Base-by-base conservation (phyloP, 1,139 yeast genomes). In the Pichia norvegensis region DNA sequence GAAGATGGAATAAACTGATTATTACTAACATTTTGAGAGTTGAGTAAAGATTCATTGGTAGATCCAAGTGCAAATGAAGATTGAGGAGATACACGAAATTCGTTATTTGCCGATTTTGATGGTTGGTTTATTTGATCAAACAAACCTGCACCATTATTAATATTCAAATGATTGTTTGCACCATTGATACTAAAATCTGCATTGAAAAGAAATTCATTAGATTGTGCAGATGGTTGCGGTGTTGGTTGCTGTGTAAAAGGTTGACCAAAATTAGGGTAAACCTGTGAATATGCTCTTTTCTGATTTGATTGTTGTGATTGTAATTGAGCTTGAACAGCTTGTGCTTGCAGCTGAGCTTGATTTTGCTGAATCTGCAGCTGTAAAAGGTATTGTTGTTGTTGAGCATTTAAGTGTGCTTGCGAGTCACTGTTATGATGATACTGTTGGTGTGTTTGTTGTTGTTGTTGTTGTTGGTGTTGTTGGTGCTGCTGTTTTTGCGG, bases 41-140 rank as follows among this genome's bases (percentile, higher is more conserved):
- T 36, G n/a, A 54, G 52, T 22, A 56, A 40, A 0, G 61, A 55
- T 33, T 57, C 61, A 33, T 52, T 53, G 29, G 59, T 54, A 11
- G 51, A 42, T 16, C 62, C 57, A 5, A 19, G n/a, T 29, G 60
- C 54, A 23, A 58, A 42, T 3, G 63, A 57, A 13, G 63, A 59
- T 40, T 58, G 61, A 1, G 62, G 59, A 13, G 64, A 59, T 4
- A 46, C 25, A 33, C 40, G 43, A 22, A 46, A 42, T 0, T 52
- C 57, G 21, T 58, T 58, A 22, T 37, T 29, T 13, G 43, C 40
- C 27, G 51, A 43, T 36, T 27, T 20, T 25, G 27, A 17, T n/a
- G 49, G 27, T 51, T 44, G 16, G 52, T 25, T 25, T 11, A 31
- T 31, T 16, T 16, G 35, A 31, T 31, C 45, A 21, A 48, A 54